Base-by-base conservation (phyloP, 2,329 filamentous ascomycete species). In the Xylariaceae sp. region DNA sequence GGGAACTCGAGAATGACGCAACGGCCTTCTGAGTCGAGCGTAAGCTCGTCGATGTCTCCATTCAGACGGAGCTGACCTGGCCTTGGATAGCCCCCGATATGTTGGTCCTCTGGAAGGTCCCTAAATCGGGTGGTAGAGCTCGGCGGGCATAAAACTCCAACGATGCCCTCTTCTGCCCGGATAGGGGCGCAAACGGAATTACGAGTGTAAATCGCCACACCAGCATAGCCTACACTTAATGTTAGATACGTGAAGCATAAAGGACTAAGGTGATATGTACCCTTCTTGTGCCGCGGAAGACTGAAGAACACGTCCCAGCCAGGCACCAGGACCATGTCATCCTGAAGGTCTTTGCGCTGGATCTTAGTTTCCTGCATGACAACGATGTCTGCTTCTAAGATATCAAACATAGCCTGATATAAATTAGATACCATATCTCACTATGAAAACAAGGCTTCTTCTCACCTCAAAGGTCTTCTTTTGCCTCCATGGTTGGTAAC, bases 241-340 rank as follows among this genome's bases (percentile, higher is more conserved):
- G 55, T 67, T 53, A 66, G 50, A 48, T n/a, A n/a, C n/a, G n/a
- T n/a, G n/a, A n/a, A n/a, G n/a, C n/a, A n/a, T n/a, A n/a, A n/a
- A n/a, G n/a, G n/a, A n/a, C n/a, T n/a, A n/a, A n/a, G n/a, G n/a
- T n/a, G n/a, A n/a, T n/a, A 52, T 64, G 34, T 76, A 88, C 91
- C 93, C 79, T 97, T 97, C 74, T 97, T 97, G 71, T 95, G 82
- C 71, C 88, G 91, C 0, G 94, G 94, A 23, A 99, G 79, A 72
- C 92, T 97, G 75, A 97, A 97, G 75, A 88, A 96, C 65, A 92
- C 92, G 72, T 99, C 94, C 93, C 93, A 99, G 10, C 94, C 94
- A 0, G 90, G 86, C 0, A 97, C 86, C 39, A 97, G 78, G 8
- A 97, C 92, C 91, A 97, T 97, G 67, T 97, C 94, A 80, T 97